A percentile compares a stretch with the other conserved stretches of the same genome.
Conservation (phyloP, 306 rosid species). For the Nissolia schottii region DNA sequence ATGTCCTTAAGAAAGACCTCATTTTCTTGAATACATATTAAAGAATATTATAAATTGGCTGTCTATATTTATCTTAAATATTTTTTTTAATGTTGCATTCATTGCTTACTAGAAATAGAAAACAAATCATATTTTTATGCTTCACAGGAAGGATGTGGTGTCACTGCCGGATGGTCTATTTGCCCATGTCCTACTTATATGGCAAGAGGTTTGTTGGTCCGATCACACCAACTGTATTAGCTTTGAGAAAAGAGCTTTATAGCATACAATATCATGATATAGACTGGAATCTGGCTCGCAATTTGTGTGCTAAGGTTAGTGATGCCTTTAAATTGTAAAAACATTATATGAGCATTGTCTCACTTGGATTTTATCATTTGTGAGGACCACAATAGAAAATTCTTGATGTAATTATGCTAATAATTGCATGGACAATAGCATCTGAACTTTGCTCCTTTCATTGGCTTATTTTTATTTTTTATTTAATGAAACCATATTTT, state of each 20-base stretch:
- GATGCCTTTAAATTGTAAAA: slow-evolving; percentile 17
- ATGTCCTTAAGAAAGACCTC: background rate
- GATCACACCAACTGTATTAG: slow-evolving; percentile 64
- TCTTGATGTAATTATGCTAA: background rate
- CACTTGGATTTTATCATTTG: slow-evolving; percentile 9
- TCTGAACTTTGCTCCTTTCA: background rate
- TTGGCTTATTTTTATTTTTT: slow-evolving; percentile 18
- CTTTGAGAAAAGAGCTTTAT: slow-evolving; percentile 83
- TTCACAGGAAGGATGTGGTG: slow-evolving; percentile 96
- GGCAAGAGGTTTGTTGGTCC: slow-evolving; percentile 93
- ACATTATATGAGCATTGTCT: background rate
- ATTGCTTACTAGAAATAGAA: slow-evolving; percentile 7
- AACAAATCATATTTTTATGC: slow-evolving; percentile 1
- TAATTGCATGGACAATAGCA: background rate
- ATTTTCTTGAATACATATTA: slow-evolving; percentile 2
- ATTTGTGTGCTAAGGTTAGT: slow-evolving; percentile 84
- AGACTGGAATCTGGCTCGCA: slow-evolving; percentile 81
- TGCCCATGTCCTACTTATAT: slow-evolving; percentile 91
- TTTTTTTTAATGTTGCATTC: slow-evolving; percentile 3
- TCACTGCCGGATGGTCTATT: slow-evolving; percentile 91
- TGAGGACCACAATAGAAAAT: background rate
- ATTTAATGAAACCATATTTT: background rate
- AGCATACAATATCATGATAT: slow-evolving; percentile 64
- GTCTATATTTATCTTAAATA: background rate
- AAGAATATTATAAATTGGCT: slow-evolving; percentile 3